phyloP scores from a whole-genome alignment of 192 early-diverging fungal species.

The Rhizophagus sp. region DNA sequence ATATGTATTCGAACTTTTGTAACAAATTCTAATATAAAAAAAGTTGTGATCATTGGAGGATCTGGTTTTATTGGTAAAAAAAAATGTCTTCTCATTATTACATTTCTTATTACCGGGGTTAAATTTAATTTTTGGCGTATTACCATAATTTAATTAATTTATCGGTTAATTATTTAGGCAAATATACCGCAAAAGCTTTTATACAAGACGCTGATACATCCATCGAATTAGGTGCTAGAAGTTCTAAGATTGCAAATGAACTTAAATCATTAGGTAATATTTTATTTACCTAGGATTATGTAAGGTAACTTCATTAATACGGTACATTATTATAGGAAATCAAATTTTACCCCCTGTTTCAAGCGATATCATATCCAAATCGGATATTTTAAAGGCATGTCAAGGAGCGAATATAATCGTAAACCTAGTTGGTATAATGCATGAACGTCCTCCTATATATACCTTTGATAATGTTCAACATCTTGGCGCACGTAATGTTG shows the following conservation, averaged over 20 bases:
- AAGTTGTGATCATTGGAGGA: conserved; percentile 32
- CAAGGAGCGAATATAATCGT: conserved; percentile 31
- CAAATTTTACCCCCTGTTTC: conserved; percentile 18
- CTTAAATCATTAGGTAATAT: conserved; percentile 14
- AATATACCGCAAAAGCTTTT: conserved; percentile 32
- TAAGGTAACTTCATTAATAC: neutral
- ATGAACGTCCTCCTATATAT: conserved; percentile 34
- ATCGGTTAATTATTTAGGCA: neutral
- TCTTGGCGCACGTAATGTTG: conserved; percentile 36
- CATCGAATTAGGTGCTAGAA: conserved; percentile 15
- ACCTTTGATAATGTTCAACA: conserved; percentile 40
- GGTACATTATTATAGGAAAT: neutral
- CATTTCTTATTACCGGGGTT: neutral
- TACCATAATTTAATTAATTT: neutral
- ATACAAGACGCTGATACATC: conserved; percentile 12
- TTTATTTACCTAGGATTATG: neutral
- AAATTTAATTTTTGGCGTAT: neutral
- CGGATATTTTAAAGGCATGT: conserved; percentile 24
- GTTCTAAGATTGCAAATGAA: conserved; percentile 3
- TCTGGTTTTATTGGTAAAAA: conserved; percentile 30
- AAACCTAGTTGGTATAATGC: conserved; percentile 44
- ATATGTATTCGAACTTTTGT: neutral
- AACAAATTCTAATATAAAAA: conserved; percentile 9
- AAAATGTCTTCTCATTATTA: too few relatives aligned
- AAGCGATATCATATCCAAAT: conserved; percentile 29